Evolutionary conservation across 1,284 basidiomycete genomes (phyloP).

Genomic region (Ganoderma meredithae): DNA sequence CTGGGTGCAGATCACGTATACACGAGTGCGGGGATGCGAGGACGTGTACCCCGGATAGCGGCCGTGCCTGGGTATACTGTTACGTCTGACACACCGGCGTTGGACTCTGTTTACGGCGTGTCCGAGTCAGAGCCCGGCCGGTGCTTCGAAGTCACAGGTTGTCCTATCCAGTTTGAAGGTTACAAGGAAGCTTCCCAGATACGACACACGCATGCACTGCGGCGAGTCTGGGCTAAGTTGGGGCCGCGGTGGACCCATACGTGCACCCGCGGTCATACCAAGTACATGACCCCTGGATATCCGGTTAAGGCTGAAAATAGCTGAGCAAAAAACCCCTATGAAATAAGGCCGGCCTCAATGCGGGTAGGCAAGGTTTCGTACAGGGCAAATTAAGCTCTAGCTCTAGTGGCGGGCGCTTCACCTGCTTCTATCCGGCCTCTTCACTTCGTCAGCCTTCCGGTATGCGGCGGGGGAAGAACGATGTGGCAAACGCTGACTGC

Average conservation of each 20-base stretch:
- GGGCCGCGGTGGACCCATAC: conserved; percentile 1
- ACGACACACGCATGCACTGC: neutral
- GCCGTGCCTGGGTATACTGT: neutral
- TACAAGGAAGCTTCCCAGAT: neutral
- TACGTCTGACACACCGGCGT: neutral
- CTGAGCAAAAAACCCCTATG: neutral
- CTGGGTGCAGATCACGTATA: neutral
- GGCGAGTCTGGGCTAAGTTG: neutral
- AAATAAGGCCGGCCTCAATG: neutral
- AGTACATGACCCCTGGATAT: neutral
- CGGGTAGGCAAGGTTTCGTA: neutral
- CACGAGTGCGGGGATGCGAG: neutral
- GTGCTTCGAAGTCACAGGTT: neutral
- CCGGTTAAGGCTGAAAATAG: neutral
- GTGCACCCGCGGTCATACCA: neutral
- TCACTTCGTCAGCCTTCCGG: neutral
- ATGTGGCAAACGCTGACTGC: conserved; percentile 6
- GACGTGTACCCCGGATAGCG: neutral
- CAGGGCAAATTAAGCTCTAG: neutral
- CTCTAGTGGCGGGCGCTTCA: neutral
- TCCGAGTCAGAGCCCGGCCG: neutral
- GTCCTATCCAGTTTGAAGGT: neutral
- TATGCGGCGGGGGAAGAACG: neutral
- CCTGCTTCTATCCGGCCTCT: neutral
- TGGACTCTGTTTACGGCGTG: neutral